Evolutionary conservation across 106 monocot genomes (phyloP).

Genomic region (Cymbidium sinense): DNA sequence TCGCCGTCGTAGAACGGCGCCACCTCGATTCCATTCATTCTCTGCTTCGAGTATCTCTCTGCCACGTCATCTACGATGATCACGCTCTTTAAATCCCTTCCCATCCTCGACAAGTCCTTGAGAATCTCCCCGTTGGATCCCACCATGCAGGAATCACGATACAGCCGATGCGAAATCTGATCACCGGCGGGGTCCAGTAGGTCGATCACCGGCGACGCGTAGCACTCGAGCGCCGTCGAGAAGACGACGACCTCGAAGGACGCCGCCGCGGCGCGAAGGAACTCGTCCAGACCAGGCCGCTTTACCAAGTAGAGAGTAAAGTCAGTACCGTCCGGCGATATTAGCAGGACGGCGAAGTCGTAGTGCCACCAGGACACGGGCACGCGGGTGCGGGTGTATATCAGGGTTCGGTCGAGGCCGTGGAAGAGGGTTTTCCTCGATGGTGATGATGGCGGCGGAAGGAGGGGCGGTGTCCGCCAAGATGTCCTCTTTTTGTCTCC

Average conservation of each 20-base stretch:
- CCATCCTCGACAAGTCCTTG: constrained; percentile 55
- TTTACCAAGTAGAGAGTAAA: constrained; percentile 58
- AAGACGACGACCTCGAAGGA: constrained; percentile 70
- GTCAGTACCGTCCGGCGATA: constrained; percentile 38
- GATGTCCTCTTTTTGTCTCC: not conserved
- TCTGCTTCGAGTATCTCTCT: constrained; percentile 50
- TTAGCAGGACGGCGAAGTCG: constrained; percentile 54
- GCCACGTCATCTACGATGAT: constrained; percentile 84
- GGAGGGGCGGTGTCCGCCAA: constrained; percentile 26
- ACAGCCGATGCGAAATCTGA: constrained; percentile 62
- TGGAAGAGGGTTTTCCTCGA: constrained; percentile 59
- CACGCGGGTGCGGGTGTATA: constrained; percentile 49
- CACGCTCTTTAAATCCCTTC: constrained; percentile 44
- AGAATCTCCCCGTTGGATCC: constrained; percentile 39
- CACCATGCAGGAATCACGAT: constrained; percentile 64
- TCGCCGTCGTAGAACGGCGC: constrained; percentile 43
- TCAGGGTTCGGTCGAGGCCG: constrained; percentile 81
- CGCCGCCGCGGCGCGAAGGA: constrained; percentile 33
- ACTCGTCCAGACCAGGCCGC: constrained; percentile 63
- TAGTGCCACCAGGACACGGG: constrained; percentile 25
- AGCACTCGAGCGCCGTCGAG: constrained; percentile 71
- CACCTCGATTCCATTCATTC: constrained; percentile 57
- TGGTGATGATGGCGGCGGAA: constrained; percentile 12
- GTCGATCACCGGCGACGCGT: constrained; percentile 78
- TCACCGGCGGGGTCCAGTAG: constrained; percentile 44